Evolutionary conservation across 1,284 basidiomycete species (phyloP), one percentile per base, ranked within the genome.

Genomic region (Boletus chippewaensis): DNA sequence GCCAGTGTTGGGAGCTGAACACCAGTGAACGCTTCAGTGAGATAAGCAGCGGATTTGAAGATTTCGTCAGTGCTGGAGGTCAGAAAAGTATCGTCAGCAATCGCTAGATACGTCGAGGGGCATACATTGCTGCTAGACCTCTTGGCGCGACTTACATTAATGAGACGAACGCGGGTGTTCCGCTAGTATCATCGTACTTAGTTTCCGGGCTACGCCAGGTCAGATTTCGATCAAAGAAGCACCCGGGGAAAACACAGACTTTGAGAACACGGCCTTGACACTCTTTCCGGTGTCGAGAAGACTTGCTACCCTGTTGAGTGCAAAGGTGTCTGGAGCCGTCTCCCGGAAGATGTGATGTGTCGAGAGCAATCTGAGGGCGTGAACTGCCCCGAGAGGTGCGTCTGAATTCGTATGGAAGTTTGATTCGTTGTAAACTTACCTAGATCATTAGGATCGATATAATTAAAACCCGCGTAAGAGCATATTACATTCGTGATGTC

Each of bases 311-410:
- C 84, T 76, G 58, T 83, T 87, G 47, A 78, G 74, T 4, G 83
- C 73, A 58, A 88, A 88, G 2, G 81, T 78, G 58, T 87, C 78
- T 7, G 83, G 84, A 11, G 73, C 69, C 2, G 78, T 70, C 65
- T 88, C 85, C 31, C 74, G 71, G 26, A 83, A 71, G 46, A 87
- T 74, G 60, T 87, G 85, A 59, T 86, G 83, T 0, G 84, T 86
- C 12, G 83, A 81, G 28, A 88, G 74, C 16, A 88, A 71, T 34
- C 85, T 81, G 29, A 88, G 72, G 18, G 43, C 57, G 41, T 68
- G 65, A 2, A 57, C 67, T 65, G 9, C 28, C 4, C 4, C 24
- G 15, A 24, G 24, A 22, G 39, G 29, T 8, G n/a, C n/a, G 16
- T 51, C 12, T 47, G 26, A 2, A 26, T 41, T 24, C 6, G n/a